Evolutionary conservation across 2,329 filamentous ascomycete genomes (phyloP), one percentile per base, ranked within the genome.

Genomic region (Fusarium succisae): DNA sequence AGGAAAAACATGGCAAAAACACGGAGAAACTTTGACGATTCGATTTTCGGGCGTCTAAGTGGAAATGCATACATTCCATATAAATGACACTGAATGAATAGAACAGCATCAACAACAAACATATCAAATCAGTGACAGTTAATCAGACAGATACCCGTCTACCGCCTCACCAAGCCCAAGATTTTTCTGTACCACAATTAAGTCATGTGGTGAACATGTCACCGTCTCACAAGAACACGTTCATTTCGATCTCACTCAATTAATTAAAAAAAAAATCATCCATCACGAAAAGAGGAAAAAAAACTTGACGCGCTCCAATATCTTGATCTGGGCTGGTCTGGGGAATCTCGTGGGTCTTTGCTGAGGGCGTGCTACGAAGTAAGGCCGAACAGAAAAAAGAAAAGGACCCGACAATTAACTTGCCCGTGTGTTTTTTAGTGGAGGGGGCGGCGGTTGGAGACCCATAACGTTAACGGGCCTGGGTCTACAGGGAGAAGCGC

Each of bases 401-500:
- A 48, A 35, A 51, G 32, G 48, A 35, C 43, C 43, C 43, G 22
- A 50, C 28, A 32, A 65, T 63, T 68, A 15, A 37, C 13, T 53
- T 53, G 50, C 32, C 50, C 30, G 50, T 53, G 18, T 26, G 18
- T 53, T 35, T 26, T 20, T 37, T 15, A 71, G 69, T 70, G 71
- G 70, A 69, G 61, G 68, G 65, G 32, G 32, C 32, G 55, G 47
- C 66, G 64, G 72, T 72, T 70, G 72, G 65, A 70, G 75, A 70
- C 74, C 72, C 74, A 78, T 74, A 76, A 60, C 69, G 71, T 74
- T 76, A 74, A 66, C 73, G 73, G 76, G 51, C 35, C 51, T 55
- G 56, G 41, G 43, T 35, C 41, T 26, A 22, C 39, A 61, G 55
- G 60, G 58, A 82, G 79, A 81, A 82, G 80, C 80, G 80, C 80